Percentiles rank a stretch among this genome's conserved stretches.
Conservation (phyloP, 768 basidiomycete genomes). For the Mycena alexandri region DNA sequence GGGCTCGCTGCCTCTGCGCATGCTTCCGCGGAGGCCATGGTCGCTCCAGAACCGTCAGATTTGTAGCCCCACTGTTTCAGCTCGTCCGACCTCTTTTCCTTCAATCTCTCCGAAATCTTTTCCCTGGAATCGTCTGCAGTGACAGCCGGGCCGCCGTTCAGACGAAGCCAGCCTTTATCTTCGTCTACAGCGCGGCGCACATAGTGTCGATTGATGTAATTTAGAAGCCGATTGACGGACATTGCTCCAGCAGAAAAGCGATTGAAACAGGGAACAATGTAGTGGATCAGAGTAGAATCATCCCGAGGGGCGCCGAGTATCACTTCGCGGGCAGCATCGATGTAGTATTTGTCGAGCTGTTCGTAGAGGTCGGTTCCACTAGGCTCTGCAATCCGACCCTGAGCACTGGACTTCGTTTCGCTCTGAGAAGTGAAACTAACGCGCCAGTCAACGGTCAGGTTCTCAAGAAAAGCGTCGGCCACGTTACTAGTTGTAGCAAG, state of each 20-base stretch:
- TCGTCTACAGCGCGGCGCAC: conserved; percentile 84
- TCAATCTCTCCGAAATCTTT: conserved; percentile 68
- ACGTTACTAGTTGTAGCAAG: conserved; percentile 84
- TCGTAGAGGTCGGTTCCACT: conserved; percentile 80
- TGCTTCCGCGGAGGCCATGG: conserved; percentile 70
- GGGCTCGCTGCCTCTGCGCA: conserved; percentile 82
- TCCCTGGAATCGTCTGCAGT: conserved; percentile 67
- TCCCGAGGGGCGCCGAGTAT: conserved; percentile 74
- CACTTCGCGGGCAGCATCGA: conserved; percentile 70
- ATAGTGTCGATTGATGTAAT: conserved; percentile 75
- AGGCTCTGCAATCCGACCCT: conserved; percentile 43
- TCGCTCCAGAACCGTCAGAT: conserved; percentile 62
- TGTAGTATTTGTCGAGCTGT: conserved; percentile 79
- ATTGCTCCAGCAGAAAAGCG: conserved; percentile 77
- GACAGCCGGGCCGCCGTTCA: conserved; percentile 72
- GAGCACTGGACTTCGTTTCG: conserved; percentile 55
- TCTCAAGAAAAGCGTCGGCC: conserved; percentile 22
- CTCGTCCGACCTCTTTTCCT: conserved; percentile 72
- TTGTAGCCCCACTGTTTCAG: conserved; percentile 79
- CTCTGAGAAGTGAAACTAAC: conserved; percentile 68
- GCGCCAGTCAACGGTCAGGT: conserved; percentile 37
- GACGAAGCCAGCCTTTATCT: conserved; percentile 81
- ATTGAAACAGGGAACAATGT: conserved; percentile 78
- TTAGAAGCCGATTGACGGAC: conserved; percentile 78
- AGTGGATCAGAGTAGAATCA: conserved; percentile 74